Percentiles rank a stretch among this genome's conserved stretches.
Conservation (phyloP, 2,329 filamentous ascomycete genomes). For the Phoma sp. region DNA sequence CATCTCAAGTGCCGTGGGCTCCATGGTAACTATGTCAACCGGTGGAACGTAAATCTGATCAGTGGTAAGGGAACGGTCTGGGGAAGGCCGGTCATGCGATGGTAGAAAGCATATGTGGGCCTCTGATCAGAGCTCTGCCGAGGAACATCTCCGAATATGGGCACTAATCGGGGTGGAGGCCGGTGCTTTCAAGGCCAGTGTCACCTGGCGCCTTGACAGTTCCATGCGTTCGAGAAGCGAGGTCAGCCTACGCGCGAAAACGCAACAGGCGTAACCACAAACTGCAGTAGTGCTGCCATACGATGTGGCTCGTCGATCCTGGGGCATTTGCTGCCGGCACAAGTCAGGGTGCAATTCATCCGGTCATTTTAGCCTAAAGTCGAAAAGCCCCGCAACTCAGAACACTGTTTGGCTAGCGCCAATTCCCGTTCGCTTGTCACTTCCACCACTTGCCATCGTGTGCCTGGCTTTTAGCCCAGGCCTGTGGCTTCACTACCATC, state of each 20-base stretch:
- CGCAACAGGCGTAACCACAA: conserved; percentile 42
- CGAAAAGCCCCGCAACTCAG: conserved; percentile 10
- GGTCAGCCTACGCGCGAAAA: conserved; percentile 41
- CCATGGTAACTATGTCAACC: conserved; percentile 34
- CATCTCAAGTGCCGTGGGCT: conserved; percentile 33
- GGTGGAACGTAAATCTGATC: conserved; percentile 19
- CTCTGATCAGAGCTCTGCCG: conserved; percentile 41
- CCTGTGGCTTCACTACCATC: conserved; percentile 14
- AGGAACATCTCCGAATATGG: conserved; percentile 36
- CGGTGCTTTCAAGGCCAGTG: conserved; percentile 34
- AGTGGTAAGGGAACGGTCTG: conserved; percentile 28
- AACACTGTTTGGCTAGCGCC: conserved; percentile 12
- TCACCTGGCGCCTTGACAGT: conserved; percentile 47
- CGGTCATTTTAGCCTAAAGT: conserved; percentile 27
- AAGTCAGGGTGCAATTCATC: conserved; percentile 16
- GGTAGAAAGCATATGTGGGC: conserved; percentile 47
- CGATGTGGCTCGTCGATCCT: conserved; percentile 40
- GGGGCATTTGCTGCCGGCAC: conserved; percentile 18
- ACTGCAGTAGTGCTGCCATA: conserved; percentile 28
- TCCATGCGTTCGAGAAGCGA: conserved; percentile 52
- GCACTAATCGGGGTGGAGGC: conserved; percentile 37
- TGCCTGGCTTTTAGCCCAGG: conserved; percentile 20
- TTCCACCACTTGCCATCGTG: conserved; percentile 11
- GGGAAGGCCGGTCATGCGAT: conserved; percentile 46
- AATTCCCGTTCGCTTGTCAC: conserved; percentile 12